These are phyloP conservation scores for Starmerella floricola DNA, from an alignment of 805 yeast genomes.

Conservation along the genomic window DNA sequence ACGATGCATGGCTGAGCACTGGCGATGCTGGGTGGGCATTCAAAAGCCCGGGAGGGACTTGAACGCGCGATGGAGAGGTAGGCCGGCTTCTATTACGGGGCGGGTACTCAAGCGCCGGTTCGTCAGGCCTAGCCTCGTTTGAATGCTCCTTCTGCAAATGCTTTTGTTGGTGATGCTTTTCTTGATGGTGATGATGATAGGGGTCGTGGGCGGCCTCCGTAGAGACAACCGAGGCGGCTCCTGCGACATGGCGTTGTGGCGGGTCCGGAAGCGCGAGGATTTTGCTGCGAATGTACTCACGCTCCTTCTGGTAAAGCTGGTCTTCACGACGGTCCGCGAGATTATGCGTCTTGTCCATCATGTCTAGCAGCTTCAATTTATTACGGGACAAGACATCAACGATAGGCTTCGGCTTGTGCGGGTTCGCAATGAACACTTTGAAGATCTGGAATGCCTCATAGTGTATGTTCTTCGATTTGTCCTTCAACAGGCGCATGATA, in stretches of 20 bases:
- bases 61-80: constrained; percentile 20
- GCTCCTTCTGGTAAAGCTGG: constrained; percentile 59
- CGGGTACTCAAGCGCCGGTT: background rate
- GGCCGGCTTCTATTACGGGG: constrained; percentile 6
- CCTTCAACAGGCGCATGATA: constrained; percentile 75
- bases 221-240: background rate
- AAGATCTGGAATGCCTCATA: constrained; percentile 85
- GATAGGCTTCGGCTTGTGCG: constrained; percentile 69
- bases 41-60: constrained; percentile 12
- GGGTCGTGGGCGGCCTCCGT: too few relatives aligned
- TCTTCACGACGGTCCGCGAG: constrained; percentile 52
- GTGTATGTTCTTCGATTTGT: constrained; percentile 80
- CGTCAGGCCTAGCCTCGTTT: background rate
- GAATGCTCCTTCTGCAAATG: background rate
- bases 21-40: constrained; percentile 12
- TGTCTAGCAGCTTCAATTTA: constrained; percentile 59
- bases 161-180: background rate
- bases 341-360: constrained; percentile 45
- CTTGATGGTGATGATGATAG: background rate
- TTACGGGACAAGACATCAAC: constrained; percentile 74
- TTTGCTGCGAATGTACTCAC: constrained; percentile 63
- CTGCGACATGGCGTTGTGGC: background rate
- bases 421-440: constrained; percentile 93
- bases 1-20: constrained; percentile 4
- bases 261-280: constrained; percentile 36